Base-by-base conservation (phyloP, 2,329 filamentous ascomycete genomes). In the Paraphaeosphaeria sporulosa region DNA sequence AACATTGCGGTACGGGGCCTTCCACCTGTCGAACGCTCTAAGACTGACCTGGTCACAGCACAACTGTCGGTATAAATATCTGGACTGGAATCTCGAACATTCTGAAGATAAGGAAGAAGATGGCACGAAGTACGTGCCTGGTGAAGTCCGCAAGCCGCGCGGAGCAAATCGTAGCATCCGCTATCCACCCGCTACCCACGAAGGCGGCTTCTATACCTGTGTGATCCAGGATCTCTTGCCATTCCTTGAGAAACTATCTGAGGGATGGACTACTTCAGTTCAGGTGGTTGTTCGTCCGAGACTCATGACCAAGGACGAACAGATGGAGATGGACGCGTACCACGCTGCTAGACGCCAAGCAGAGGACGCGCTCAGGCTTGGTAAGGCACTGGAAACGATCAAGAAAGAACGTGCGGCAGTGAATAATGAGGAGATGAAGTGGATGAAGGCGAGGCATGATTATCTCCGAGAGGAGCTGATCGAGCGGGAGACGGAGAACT, bases 191-290 rank as follows among this genome's bases (percentile, higher is more conserved):
- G 43, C 57, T 1, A 40, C 50, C 2, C 50, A 43, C 17, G 23
- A 40, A 9, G 57, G 54, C 25, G 61, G 61, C 44, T 63, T 58
- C 54, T 60, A 63, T 30, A n/a, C 57, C 30, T 52, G 53, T 38
- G 57, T 63, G 19, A 52, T 42, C 9, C 21, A 23, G 7, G 46
- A 46, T 13, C 50, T 46, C 13, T 17, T 58, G 8, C 34, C 19
- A n/a, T 19, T 8, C 3, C 55, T 61, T 13, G 17, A 38, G 3
- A 55, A 34, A 12, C 51, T 61, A 4, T 43, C 44, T 9, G 21
- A 30, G 2, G 12, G 6, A 10, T 57, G 34, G 55, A 19, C 3
- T 10, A 13, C 42, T 2, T 46, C 44, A 17, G 42, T 54, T 12
- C 42, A 55, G 6, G 43, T 53, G 2, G 43, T 57, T 23, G 47